Percentiles rank a stretch among this genome's conserved stretches.
These are phyloP conservation scores for Magnolia kwangsiensis DNA, from an alignment of 164 flowering plant species.

Conservation along the genomic window DNA sequence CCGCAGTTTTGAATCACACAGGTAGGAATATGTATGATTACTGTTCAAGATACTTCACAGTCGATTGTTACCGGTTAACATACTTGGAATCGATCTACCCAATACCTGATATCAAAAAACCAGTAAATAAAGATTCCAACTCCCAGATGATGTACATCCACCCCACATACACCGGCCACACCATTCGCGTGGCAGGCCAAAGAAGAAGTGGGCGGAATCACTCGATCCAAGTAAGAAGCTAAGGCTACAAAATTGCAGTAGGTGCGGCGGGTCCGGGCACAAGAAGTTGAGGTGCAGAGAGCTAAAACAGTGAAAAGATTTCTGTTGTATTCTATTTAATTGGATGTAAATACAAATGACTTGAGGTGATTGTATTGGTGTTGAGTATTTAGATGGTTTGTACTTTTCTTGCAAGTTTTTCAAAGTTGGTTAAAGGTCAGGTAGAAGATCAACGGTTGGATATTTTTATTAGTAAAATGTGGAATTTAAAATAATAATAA, in stretches of 20 bases:
- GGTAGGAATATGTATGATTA: slow-evolving; percentile 53
- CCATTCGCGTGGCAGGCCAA: slow-evolving; percentile 11
- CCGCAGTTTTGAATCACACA: slow-evolving; percentile 50
- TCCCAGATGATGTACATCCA: slow-evolving; percentile 29
- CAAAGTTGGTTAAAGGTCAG: no score
- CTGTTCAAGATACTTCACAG: slow-evolving; percentile 57
- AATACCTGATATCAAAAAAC: slow-evolving; percentile 46
- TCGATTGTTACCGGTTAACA: slow-evolving; percentile 46
- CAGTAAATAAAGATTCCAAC: slow-evolving; percentile 22
- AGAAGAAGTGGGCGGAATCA: slow-evolving; percentile 14
- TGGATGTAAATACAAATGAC: no score
- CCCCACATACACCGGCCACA: slow-evolving; percentile 7
- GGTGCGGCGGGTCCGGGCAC: slow-evolving; percentile 30
- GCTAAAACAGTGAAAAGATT: background rate
- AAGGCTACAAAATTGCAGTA: slow-evolving; percentile 25
- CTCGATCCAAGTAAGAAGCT: slow-evolving; percentile 8
- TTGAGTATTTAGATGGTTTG: no score
- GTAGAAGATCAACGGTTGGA: no score
- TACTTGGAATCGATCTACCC: slow-evolving; percentile 72
- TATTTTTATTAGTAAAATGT: no score
- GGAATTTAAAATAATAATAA: no score
- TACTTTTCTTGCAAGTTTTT: no score
- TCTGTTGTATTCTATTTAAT: no score
- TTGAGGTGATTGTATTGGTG: no score
- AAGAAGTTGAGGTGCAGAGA: slow-evolving; percentile 18